Base-by-base conservation (phyloP, 176 grass and related monocot species). In the Zoysia pacifica region DNA sequence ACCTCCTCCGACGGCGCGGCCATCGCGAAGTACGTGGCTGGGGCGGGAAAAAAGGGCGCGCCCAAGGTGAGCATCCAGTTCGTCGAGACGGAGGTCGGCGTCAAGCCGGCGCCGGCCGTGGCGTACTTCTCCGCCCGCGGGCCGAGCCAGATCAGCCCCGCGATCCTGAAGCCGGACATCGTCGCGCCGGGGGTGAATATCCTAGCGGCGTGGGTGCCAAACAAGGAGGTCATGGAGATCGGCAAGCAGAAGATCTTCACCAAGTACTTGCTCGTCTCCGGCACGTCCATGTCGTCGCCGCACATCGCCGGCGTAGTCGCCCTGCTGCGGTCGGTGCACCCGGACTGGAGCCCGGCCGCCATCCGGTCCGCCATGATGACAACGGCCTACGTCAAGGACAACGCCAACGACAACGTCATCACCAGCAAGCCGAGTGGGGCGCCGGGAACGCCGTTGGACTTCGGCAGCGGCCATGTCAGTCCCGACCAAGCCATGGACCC, bases 291-390 rank as follows among this genome's bases (percentile, higher is more conserved):
- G 94, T 52, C 94, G 37, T 88, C 82, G 43, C 91, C 91, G 9
- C 94, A 97, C 77, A 48, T 87, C 42, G 82, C 81, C 38, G 94
- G 94, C 12, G 89, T 91, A n/a, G 91, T 19, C 15, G 94, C 91
- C 3, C 61, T 94, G 72, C 79, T 97, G 11, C 72, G 82, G 7
- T 85, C 88, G 2, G 49, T 42, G 44, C 91, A 97, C 83, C 86
- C 56, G 16, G 82, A 93, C 41, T 94, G 94, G 91, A 90, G 75
- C 72, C 91, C 91, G 1, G 85, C 87, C 0, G 89, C 87, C 7
- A 77, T 97, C 77, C 79, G 86, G 3, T 97, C 91, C 2, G 89
- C 94, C n/a, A 91, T 97, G 76, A 91, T 94, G 91, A 97, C 94
- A 1, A 97, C 94, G 4, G 87, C 91, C 18, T 77, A 82, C 50